Evolutionary conservation across 441 rosid species (phyloP), one percentile per base, ranked within the genome.

Genomic region (Brassica balearica): DNA sequence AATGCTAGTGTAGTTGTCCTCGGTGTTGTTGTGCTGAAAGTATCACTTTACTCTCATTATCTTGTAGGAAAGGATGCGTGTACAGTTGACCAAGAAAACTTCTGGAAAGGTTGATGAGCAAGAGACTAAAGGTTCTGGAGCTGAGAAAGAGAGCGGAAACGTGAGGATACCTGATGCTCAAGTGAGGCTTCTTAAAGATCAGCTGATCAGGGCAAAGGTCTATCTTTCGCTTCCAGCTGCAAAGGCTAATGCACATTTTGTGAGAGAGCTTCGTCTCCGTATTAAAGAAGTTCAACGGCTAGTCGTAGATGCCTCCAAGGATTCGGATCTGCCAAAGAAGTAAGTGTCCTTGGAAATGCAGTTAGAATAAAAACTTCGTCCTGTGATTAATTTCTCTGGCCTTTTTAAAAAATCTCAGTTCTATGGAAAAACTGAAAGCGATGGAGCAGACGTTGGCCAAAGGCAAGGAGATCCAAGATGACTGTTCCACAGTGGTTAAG

Each of bases 401-500:
- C 14, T 70, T 61, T 66, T 56, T 14, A 15, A 2, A 14, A 48
- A 80, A 34, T 0, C 81, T 81, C 58, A 95, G 99, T 87, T 91
- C 92, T 67, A 4, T 77, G 23, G 96, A 90, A n/a, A 92, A 82
- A 81, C 72, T 89, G 82, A 91, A 87, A 80, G 90, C 93, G 36
- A 92, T 95, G 98, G 99, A 93, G 71, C 92, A 87, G 80, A 80
- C 96, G 5, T 83, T 95, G 83, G 84, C 84, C 62, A 95, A 90
- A 86, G 96, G 92, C 65, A 89, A 84, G 88, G 94, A 87, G 85
- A 84, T 95, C 68, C 95, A 90, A 85, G 92, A 93, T 84, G 97
- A 93, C 74, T 92, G 99, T 81, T 83, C 97, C 82, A 77, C 88
- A 51, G 81, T 86, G 82, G 97, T 92, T 10, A 94, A 91, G 86